These are phyloP conservation scores for Lipomyces starkeyi DNA, from an alignment of 805 yeast genomes.

Conservation along the genomic window DNA sequence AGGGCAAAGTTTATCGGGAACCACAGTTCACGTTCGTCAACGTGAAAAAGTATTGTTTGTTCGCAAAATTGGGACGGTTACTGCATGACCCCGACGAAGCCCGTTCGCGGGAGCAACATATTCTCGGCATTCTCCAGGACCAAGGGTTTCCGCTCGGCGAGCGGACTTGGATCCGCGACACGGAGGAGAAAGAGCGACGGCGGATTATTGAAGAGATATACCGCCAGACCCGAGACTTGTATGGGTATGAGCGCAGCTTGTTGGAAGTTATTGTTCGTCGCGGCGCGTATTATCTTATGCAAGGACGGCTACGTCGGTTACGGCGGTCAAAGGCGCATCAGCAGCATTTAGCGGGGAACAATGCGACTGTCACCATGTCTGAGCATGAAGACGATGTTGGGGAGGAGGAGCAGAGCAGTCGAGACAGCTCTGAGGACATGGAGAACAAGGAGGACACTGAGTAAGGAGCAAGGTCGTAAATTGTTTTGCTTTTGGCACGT, in stretches of 20 bases:
- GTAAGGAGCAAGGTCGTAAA: neutral
- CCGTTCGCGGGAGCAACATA: conserved; percentile 47
- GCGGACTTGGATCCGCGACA: conserved; percentile 85
- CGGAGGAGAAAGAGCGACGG: conserved; percentile 59
- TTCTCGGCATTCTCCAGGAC: conserved; percentile 50
- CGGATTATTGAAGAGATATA: conserved; percentile 57
- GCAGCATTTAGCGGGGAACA: neutral
- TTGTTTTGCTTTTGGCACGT: neutral
- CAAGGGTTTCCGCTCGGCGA: conserved; percentile 77
- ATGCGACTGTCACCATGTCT: neutral
- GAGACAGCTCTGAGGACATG: conserved; percentile 18
- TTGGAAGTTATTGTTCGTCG: conserved; percentile 78
- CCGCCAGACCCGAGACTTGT: conserved; percentile 54
- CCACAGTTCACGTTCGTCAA: too few species aligned
- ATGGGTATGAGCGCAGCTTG: conserved; percentile 59
- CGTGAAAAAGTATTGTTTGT: too few species aligned
- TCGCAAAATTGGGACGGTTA: too few species aligned
- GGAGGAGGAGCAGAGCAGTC: conserved; percentile 20
- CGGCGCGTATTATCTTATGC: conserved; percentile 82
- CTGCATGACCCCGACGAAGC: conserved; percentile 42
- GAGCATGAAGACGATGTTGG: conserved; percentile 5
- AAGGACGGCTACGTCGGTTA: conserved; percentile 72
- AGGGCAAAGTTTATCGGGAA: too few species aligned
- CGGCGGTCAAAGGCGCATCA: conserved; percentile 45
- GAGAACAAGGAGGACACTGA: conserved; percentile 15